phyloP scores from a whole-genome alignment of 164 flowering plant genomes.

The Tinospora cordifolia region DNA sequence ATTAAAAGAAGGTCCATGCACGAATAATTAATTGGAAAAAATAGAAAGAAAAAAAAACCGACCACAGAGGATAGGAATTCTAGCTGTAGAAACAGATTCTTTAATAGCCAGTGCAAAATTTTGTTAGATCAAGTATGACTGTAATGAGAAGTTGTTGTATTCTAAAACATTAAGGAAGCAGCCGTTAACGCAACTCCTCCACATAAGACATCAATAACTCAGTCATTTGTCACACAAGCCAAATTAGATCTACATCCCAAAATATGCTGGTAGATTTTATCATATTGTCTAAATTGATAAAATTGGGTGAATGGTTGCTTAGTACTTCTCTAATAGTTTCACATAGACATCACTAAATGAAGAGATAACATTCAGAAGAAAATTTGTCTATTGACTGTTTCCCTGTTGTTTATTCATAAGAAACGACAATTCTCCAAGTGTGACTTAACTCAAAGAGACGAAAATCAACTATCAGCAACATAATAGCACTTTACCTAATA shows the following conservation, averaged over 20 bases:
- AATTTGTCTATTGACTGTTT: not conserved
- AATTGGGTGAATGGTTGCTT: not conserved
- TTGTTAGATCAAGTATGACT: too few relatives aligned
- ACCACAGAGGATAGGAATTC: not conserved
- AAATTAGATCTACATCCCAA: conserved; percentile 1
- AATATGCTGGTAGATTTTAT: not conserved
- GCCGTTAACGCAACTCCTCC: not conserved
- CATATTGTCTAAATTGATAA: not conserved
- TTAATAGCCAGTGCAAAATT: too few relatives aligned
- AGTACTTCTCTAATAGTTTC: not conserved
- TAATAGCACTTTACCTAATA: too few relatives aligned
- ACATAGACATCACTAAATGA: not conserved
- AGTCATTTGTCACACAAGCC: not conserved
- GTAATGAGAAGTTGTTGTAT: not conserved
- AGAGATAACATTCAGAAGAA: not conserved
- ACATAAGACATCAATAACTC: not conserved
- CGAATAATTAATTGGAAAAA: not conserved
- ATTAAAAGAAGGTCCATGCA: not conserved
- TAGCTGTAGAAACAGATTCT: not conserved
- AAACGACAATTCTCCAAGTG: too few relatives aligned
- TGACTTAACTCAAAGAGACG: not conserved
- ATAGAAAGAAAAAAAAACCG: not conserved
- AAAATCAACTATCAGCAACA: not conserved
- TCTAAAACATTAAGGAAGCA: not conserved
- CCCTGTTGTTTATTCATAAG: not conserved